Base-by-base conservation (phyloP, 495 filamentous ascomycete species). In the Corynascus novoguineensis region DNA sequence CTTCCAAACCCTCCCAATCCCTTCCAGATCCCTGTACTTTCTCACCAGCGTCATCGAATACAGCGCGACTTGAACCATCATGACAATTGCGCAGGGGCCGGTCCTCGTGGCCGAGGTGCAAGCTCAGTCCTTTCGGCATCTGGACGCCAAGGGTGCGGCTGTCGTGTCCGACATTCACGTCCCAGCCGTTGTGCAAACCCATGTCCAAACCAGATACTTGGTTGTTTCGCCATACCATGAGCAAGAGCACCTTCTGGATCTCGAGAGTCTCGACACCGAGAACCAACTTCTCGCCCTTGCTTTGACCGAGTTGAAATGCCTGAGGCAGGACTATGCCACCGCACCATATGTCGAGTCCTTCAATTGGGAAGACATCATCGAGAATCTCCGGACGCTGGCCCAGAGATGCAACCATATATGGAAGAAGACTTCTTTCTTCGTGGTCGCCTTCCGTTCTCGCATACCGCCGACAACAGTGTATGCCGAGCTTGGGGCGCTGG, bases 401-500 rank as follows among this genome's bases (percentile, higher is more conserved):
- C 67, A 68, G 6, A 59, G 68, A 21, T 71, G 73, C 3, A 68
- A 73, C n/a, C 78, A 83, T 54, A 47, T 58, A 1, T 95, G 87
- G 86, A 81, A 75, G 47, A 71, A 75, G 37, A 78, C 78, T 48
- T 74, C 75, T 29, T 96, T 92, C 75, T 95, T 90, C 61, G 76
- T 95, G 38, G 89, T 96, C 19, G 84, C 83, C 8, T 95, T 95
- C 70, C 80, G 89, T 1, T 93, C 88, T 0, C 78, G 71, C 53
- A 79, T 93, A 17, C 77, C 79, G 6, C 77, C 78, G 2, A 79
- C 75, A 9, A 84, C 82, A 0, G 80, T 87, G 58, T 77, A 78
- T 51, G 76, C 79, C 5, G 73, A 83, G 29, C 73, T 96, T 14
- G 80, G 81, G 49, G 73, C 73, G 17, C 71, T 95, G 55, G 91